Evolutionary conservation across 2,329 filamentous ascomycete genomes (phyloP).

Genomic region (Beauveria bassiana): DNA sequence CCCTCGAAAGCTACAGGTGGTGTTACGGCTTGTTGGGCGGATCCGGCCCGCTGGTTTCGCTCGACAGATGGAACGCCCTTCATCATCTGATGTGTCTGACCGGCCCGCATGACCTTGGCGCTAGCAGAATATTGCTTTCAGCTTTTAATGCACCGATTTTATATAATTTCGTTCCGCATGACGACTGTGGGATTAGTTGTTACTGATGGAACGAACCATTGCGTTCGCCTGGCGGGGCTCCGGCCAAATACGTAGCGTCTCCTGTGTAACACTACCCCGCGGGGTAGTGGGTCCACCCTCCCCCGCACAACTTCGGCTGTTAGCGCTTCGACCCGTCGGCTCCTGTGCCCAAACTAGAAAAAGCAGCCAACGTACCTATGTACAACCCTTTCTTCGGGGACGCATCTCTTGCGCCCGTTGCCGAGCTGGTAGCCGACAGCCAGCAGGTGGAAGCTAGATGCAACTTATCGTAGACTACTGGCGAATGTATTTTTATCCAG

Average conservation of each 20-base stretch:
- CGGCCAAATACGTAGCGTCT: no score
- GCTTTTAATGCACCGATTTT: no score
- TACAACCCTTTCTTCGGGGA: neutral
- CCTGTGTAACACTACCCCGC: neutral
- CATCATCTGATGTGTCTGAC: neutral
- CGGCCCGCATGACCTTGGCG: neutral
- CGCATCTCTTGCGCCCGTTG: neutral
- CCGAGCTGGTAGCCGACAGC: neutral
- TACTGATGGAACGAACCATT: no score
- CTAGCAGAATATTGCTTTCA: neutral
- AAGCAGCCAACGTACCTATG: neutral
- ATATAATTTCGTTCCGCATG: neutral
- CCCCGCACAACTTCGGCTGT: neutral
- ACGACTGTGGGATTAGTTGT: neutral
- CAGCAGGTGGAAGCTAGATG: no score
- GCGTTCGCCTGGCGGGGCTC: no score
- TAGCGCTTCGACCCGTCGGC: neutral
- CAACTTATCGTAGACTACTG: no score
- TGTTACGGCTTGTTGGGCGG: neutral
- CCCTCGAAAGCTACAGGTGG: neutral
- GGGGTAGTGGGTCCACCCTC: neutral
- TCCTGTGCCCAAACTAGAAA: neutral
- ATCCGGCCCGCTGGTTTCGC: neutral
- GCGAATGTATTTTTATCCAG: no score
- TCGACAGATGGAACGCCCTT: neutral